These are phyloP conservation scores for Durio zibethinus DNA, from an alignment of 345 rosid genomes.

Conservation along the genomic window DNA sequence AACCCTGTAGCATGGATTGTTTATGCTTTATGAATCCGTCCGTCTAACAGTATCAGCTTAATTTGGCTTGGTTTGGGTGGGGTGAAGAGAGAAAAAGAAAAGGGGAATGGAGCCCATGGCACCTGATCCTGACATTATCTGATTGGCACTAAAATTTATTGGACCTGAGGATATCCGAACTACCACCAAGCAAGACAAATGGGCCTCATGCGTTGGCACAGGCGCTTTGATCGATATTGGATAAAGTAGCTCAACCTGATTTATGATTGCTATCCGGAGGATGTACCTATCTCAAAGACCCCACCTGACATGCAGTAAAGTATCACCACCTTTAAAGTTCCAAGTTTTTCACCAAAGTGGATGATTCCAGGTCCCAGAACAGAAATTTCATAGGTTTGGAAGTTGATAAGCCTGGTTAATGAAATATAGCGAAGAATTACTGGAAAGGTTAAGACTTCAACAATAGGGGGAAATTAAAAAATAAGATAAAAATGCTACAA, in stretches of 20 bases:
- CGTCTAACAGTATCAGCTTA: not conserved
- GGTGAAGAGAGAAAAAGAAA: not conserved
- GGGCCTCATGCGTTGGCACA: conserved; percentile 12
- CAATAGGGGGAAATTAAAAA: not conserved
- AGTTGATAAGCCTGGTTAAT: not conserved
- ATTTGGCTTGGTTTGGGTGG: not conserved
- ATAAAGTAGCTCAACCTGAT: conserved; percentile 1
- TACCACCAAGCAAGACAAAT: conserved; percentile 11
- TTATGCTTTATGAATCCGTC: too few relatives aligned
- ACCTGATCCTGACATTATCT: not conserved
- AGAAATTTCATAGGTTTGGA: not conserved
- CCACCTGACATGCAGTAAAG: not conserved
- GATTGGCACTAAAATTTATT: conserved; percentile 7
- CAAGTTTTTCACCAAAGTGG: not conserved
- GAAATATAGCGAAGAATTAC: too few relatives aligned
- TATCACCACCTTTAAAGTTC: not conserved
- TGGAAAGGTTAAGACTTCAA: too few relatives aligned
- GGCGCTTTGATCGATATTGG: not conserved
- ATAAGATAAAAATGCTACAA: not conserved
- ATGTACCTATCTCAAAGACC: not conserved
- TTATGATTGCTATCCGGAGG: not conserved
- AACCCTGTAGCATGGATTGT: not conserved
- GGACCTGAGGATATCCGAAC: conserved; percentile 16
- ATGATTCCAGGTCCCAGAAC: not conserved
- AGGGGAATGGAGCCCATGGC: not conserved